These are phyloP conservation scores for Alectoria sarmentosa DNA, from an alignment of 495 filamentous ascomycete species.

Conservation along the genomic window DNA sequence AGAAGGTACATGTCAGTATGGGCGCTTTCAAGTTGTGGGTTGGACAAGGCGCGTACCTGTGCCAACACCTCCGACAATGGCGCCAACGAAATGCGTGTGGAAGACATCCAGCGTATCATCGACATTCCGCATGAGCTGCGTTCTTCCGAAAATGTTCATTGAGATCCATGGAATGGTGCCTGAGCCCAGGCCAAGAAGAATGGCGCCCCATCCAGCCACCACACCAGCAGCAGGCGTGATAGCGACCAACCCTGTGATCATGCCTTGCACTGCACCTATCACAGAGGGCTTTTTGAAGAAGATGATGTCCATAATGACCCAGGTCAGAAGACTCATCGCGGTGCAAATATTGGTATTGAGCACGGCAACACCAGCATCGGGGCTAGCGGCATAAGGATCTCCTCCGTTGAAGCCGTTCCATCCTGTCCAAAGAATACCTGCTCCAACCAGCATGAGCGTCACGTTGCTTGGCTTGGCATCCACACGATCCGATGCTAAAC, in stretches of 20 bases:
- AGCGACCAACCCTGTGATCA: conserved; percentile 49
- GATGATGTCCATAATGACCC: conserved; percentile 40
- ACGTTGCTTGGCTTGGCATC: conserved; percentile 47
- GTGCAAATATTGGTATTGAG: conserved; percentile 51
- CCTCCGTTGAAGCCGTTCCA: conserved; percentile 56
- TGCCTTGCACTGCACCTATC: conserved; percentile 46
- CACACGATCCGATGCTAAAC: conserved; percentile 43
- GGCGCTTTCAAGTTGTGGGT: neutral
- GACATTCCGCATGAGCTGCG: conserved; percentile 38
- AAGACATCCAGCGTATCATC: conserved; percentile 48
- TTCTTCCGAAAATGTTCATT: conserved; percentile 46
- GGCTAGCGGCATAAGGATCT: conserved; percentile 48
- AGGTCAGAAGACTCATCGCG: conserved; percentile 44
- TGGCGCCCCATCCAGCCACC: conserved; percentile 50
- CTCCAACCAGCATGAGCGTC: conserved; percentile 43
- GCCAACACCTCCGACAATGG: conserved; percentile 43
- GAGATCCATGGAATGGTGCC: conserved; percentile 47
- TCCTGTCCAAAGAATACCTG: conserved; percentile 50
- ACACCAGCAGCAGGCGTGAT: conserved; percentile 52
- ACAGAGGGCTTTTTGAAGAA: conserved; percentile 46
- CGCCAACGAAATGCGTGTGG: conserved; percentile 49
- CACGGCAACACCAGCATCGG: conserved; percentile 50
- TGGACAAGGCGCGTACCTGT: conserved; percentile 30
- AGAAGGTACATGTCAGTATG: neutral
- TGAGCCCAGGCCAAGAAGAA: conserved; percentile 43